These are phyloP conservation scores for Lactarius deliciosus DNA, from an alignment of 768 basidiomycete species.

Conservation along the genomic window DNA sequence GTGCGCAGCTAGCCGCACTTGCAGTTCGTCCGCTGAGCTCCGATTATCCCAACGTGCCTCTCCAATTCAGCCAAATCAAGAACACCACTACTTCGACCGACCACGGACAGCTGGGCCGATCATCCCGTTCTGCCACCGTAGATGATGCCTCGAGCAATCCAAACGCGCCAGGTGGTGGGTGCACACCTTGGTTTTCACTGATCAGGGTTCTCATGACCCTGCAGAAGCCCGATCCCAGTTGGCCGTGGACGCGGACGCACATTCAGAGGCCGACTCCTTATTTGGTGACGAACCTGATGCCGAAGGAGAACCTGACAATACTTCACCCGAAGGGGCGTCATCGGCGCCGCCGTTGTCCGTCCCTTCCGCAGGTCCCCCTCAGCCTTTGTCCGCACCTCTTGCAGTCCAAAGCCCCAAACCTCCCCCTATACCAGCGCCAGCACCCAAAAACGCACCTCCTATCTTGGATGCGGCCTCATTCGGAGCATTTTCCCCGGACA, in stretches of 20 bases:
- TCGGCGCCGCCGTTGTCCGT: slow-evolving; percentile 13
- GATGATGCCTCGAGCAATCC: slow-evolving; percentile 5
- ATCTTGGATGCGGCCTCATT: slow-evolving; percentile 63
- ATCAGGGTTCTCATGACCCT: slow-evolving; percentile 11
- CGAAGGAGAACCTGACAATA: slow-evolving; percentile 45
- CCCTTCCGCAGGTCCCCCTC: slow-evolving; percentile 26
- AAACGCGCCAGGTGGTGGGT: slow-evolving; percentile 13
- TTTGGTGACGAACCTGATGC: slow-evolving; percentile 84
- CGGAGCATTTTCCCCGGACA: slow-evolving; percentile 69
- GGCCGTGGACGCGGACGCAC: slow-evolving; percentile 50
- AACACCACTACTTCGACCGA: slow-evolving; percentile 13
- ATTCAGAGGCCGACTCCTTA: slow-evolving; percentile 81
- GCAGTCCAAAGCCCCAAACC: slow-evolving; percentile 50
- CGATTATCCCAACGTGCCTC: slow-evolving; percentile 33
- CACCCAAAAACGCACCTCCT: slow-evolving; percentile 74
- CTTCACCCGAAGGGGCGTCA: slow-evolving; percentile 10
- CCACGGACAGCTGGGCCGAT: slow-evolving; percentile 2
- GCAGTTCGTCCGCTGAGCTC: slow-evolving; percentile 66
- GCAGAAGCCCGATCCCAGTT: slow-evolving; percentile 18
- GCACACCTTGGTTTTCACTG: not conserved
- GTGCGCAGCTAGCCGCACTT: slow-evolving; percentile 80
- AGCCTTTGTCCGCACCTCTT: slow-evolving; percentile 26
- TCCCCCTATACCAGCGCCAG: slow-evolving; percentile 51
- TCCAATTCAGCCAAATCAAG: slow-evolving; percentile 25
- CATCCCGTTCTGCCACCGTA: slow-evolving; percentile 13